Conservation (phyloP, 441 rosid genomes). For the Adansonia rubrostipa region DNA sequence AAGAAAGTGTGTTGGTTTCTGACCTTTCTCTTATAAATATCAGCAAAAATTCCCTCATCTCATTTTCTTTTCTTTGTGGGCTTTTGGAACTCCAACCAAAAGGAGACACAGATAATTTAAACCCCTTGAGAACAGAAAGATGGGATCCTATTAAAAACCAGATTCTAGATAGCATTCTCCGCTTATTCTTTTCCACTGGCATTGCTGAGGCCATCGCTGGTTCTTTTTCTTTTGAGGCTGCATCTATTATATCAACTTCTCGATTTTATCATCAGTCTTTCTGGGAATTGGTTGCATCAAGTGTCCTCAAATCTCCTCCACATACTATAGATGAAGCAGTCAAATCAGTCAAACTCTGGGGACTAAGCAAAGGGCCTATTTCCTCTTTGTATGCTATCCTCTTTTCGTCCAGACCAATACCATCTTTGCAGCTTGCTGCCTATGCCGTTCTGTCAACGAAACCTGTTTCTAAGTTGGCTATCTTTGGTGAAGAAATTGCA, state of each 20-base stretch:
- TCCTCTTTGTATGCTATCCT: conserved; percentile 81
- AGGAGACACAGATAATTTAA: conserved; percentile 41
- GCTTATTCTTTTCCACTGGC: conserved; percentile 88
- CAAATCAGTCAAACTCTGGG: conserved; percentile 91
- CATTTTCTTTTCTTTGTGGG: conserved; percentile 61
- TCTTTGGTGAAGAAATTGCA: conserved; percentile 53
- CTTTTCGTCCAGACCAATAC: conserved; percentile 70
- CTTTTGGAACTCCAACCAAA: conserved; percentile 41
- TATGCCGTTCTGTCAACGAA: conserved; percentile 79
- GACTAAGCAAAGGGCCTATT: conserved; percentile 78
- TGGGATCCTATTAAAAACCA: conserved; percentile 69
- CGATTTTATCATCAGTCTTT: conserved; percentile 61
- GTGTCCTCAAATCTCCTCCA: conserved; percentile 62
- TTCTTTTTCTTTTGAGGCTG: conserved; percentile 64
- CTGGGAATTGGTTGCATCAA: conserved; percentile 85
- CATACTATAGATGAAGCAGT: conserved; percentile 82
- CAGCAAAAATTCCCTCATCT: conserved; percentile 73
- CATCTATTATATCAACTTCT: conserved; percentile 65
- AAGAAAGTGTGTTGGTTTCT: conserved; percentile 54
- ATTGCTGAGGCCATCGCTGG: conserved; percentile 82
- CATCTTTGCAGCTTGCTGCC: conserved; percentile 82
- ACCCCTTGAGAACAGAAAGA: conserved; percentile 47
- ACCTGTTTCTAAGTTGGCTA: conserved; percentile 74
- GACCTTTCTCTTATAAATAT: conserved; percentile 55
- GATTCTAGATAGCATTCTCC: conserved; percentile 81